Evolutionary conservation across 129 eudicot genomes (phyloP).

Genomic region (Glebionis coronaria): DNA sequence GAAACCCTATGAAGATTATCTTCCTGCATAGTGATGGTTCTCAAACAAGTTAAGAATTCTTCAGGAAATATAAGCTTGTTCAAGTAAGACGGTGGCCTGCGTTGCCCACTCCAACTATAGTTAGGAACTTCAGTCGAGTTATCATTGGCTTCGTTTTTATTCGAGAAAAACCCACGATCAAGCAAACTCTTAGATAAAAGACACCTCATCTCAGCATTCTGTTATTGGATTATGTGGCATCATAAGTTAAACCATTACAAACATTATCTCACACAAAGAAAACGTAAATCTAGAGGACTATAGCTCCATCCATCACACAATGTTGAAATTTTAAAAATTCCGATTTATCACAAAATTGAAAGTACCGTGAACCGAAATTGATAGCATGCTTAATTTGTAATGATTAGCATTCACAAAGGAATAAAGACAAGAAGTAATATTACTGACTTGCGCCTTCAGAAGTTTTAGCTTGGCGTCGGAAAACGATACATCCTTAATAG

Average conservation of each 20-base stretch:
- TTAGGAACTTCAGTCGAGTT: conserved; percentile 33
- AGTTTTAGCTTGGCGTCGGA: conserved; percentile 77
- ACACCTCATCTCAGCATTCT: conserved; percentile 94
- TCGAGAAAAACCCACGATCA: conserved; percentile 60
- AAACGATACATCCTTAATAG: conserved; percentile 61
- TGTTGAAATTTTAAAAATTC: background rate
- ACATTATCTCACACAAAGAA: too few relatives aligned
- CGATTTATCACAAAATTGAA: too few relatives aligned
- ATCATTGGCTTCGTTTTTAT: conserved; percentile 32
- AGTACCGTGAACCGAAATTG: too few relatives aligned
- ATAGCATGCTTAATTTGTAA: background rate
- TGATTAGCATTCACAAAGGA: background rate
- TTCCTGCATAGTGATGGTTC: conserved; percentile 90
- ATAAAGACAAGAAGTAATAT: background rate
- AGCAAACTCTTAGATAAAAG: conserved; percentile 75
- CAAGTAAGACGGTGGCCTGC: conserved; percentile 73
- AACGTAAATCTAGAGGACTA: too few relatives aligned
- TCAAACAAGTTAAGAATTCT: conserved; percentile 71
- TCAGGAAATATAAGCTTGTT: conserved; percentile 81
- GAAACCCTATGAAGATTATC: conserved; percentile 62
- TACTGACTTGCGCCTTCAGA: conserved; percentile 83
- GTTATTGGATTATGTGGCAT: conserved; percentile 25
- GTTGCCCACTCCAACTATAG: conserved; percentile 88
- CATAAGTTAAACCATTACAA: conserved; percentile 11
- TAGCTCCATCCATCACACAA: too few relatives aligned